phyloP scores from a whole-genome alignment of 1,284 basidiomycete genomes.

The Omphalotus olearius region DNA sequence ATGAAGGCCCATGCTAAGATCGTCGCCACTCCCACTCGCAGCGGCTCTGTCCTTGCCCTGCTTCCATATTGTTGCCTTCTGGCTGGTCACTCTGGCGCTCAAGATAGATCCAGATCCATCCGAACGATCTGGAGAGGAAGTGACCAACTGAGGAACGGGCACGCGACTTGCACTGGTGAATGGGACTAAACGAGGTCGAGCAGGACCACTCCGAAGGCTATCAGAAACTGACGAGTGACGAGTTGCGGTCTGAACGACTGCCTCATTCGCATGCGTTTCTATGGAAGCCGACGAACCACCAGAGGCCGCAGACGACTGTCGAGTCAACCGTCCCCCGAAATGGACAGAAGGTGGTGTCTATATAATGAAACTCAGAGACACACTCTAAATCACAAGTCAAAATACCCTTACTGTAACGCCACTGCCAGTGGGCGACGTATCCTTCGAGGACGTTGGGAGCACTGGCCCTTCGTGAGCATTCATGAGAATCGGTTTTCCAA shows the following conservation, averaged over 20 bases:
- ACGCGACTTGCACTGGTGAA: constrained; percentile 70
- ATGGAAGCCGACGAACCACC: constrained; percentile 29
- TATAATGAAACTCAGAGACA: background rate
- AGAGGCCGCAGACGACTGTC: constrained; percentile 31
- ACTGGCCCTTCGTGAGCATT: constrained; percentile 17
- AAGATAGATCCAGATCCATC: constrained; percentile 21
- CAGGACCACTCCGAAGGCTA: constrained; percentile 7
- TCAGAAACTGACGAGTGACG: constrained; percentile 30
- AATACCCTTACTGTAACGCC: background rate
- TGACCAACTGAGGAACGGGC: constrained; percentile 45
- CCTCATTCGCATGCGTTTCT: constrained; percentile 39
- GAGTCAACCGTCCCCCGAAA: constrained; percentile 28
- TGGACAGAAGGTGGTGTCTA: constrained; percentile 39
- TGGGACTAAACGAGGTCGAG: constrained; percentile 63
- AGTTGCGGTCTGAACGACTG: constrained; percentile 42
- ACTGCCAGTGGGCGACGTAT: constrained; percentile 5
- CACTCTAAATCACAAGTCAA: background rate
- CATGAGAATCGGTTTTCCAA: constrained; percentile 48
- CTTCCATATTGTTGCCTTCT: constrained; percentile 58
- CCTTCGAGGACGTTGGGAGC: constrained; percentile 12
- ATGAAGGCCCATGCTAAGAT: constrained; percentile 60
- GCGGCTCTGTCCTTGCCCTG: constrained; percentile 21
- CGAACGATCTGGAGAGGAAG: constrained; percentile 28
- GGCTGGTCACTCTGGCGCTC: constrained; percentile 52
- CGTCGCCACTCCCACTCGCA: constrained; percentile 43